These are phyloP conservation scores for Teratosphaeria gauchensis DNA, from an alignment of 2,329 filamentous ascomycete species.

Conservation along the genomic window DNA sequence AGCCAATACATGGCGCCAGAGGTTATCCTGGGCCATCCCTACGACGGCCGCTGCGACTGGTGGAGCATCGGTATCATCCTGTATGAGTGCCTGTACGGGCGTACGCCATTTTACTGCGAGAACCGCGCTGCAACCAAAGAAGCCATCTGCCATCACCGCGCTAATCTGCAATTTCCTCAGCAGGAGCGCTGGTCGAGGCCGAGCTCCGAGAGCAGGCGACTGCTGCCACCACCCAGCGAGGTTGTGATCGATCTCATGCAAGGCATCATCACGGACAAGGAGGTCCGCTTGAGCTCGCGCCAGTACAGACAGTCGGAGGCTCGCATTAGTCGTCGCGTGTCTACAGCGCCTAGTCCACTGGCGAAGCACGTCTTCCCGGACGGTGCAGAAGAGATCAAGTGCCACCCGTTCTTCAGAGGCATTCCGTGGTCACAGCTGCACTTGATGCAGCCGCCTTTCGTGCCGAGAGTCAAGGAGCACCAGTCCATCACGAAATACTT, in stretches of 20 bases:
- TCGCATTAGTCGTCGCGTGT: constrained; percentile 26
- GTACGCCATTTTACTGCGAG: constrained; percentile 79
- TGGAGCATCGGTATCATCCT: constrained; percentile 94
- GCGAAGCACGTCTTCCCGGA: constrained; percentile 59
- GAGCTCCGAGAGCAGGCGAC: constrained; percentile 31
- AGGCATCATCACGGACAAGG: constrained; percentile 61
- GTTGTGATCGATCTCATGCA: constrained; percentile 70
- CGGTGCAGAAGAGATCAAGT: constrained; percentile 82
- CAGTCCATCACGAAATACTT: constrained; percentile 69
- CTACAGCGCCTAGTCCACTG: constrained; percentile 27
- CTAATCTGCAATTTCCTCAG: constrained; percentile 60
- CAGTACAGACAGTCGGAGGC: constrained; percentile 62
- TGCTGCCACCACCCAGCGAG: constrained; percentile 47
- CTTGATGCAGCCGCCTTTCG: constrained; percentile 61
- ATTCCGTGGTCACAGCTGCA: constrained; percentile 72
- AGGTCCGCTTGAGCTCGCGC: constrained; percentile 64
- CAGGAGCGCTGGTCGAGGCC: constrained; percentile 44
- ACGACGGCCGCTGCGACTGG: constrained; percentile 92
- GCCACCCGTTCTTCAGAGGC: constrained; percentile 73
- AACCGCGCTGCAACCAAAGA: constrained; percentile 74
- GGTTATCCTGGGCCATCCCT: constrained; percentile 69
- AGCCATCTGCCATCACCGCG: constrained; percentile 68
- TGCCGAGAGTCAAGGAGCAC: constrained; percentile 55
- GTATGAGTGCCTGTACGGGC: constrained; percentile 88
- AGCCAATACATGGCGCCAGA: constrained; percentile 99